Conservation (phyloP, 2,329 filamentous ascomycete species). For the Capronia coronata region DNA sequence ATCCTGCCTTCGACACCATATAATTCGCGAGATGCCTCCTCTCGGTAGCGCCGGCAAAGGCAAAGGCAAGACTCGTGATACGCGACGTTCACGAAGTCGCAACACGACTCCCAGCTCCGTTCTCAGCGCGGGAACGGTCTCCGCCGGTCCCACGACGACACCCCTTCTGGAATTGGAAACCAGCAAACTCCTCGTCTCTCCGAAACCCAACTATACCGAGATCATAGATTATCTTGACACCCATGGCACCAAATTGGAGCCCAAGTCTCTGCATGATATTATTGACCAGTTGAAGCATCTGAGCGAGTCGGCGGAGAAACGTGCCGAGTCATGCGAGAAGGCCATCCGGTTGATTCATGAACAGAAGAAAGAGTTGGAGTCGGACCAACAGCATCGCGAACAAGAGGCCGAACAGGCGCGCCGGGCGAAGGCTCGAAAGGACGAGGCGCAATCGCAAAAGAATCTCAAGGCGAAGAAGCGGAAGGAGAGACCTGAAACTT, state of each 20-base stretch:
- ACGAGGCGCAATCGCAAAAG: constrained; percentile 44
- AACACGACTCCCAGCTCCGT: constrained; percentile 58
- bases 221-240: constrained; percentile 51
- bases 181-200: constrained; percentile 43
- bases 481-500: constrained; percentile 59
- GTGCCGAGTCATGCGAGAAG: constrained; percentile 53
- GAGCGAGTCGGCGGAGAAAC: constrained; percentile 51
- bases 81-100: constrained; percentile 51
- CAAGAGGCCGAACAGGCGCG: constrained; percentile 43
- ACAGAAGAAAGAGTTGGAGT: constrained; percentile 51
- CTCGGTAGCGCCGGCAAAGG: constrained; percentile 38
- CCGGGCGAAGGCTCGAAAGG: constrained; percentile 43
- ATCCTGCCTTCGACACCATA: background rate
- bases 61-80: constrained; percentile 50
- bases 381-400: constrained; percentile 48
- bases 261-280: constrained; percentile 44
- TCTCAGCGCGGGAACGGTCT: constrained; percentile 41
- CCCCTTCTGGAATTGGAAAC: constrained; percentile 52
- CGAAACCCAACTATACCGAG: constrained; percentile 50
- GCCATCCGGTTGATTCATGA: constrained; percentile 54
- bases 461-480: constrained; percentile 67
- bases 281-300: constrained; percentile 51
- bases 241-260: constrained; percentile 44
- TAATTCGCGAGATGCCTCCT: constrained; percentile 35
- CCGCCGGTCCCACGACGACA: constrained; percentile 33